phyloP scores from a whole-genome alignment of 768 basidiomycete genomes.

The Amylocystis lapponica region DNA sequence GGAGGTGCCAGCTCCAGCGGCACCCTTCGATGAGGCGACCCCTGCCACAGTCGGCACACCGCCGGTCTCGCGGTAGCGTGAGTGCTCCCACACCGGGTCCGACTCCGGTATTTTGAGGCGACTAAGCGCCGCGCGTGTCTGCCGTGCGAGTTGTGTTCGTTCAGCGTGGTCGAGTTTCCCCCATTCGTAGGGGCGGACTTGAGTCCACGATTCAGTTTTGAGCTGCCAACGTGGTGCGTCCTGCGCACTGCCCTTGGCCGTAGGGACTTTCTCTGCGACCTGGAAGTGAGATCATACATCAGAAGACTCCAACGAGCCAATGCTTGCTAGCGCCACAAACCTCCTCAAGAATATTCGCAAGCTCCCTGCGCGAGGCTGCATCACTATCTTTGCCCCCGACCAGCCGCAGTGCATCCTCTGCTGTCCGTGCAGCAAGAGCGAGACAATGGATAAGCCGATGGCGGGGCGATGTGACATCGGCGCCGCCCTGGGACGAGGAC shows the following conservation, averaged over 20 bases:
- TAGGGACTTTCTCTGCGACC: constrained; percentile 43
- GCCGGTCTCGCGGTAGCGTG: constrained; percentile 27
- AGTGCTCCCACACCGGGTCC: constrained; percentile 60
- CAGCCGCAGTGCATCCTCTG: constrained; percentile 31
- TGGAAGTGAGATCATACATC: constrained; percentile 16
- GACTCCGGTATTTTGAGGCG: constrained; percentile 49
- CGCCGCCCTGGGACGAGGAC: constrained; percentile 8
- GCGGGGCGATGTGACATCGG: constrained; percentile 19
- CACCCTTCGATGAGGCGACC: constrained; percentile 2
- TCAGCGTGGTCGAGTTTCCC: constrained; percentile 42
- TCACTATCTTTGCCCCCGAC: constrained; percentile 39
- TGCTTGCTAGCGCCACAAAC: constrained; percentile 30
- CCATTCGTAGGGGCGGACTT: constrained; percentile 68
- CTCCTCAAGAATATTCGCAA: constrained; percentile 43
- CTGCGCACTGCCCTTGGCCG: constrained; percentile 29
- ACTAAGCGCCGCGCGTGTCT: constrained; percentile 43
- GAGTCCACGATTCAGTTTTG: constrained; percentile 53
- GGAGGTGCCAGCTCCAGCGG: background rate
- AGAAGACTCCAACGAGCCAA: background rate
- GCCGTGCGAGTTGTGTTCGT: constrained; percentile 43
- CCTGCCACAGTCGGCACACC: too few relatives aligned
- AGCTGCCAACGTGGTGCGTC: constrained; percentile 45
- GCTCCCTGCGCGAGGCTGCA: constrained; percentile 31
- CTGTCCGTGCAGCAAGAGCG: constrained; percentile 43
- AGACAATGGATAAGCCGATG: constrained; percentile 49